Evolutionary conservation across 2,329 filamentous ascomycete genomes (phyloP), one percentile per base, ranked within the genome.

Genomic region (Shiraia sp.): DNA sequence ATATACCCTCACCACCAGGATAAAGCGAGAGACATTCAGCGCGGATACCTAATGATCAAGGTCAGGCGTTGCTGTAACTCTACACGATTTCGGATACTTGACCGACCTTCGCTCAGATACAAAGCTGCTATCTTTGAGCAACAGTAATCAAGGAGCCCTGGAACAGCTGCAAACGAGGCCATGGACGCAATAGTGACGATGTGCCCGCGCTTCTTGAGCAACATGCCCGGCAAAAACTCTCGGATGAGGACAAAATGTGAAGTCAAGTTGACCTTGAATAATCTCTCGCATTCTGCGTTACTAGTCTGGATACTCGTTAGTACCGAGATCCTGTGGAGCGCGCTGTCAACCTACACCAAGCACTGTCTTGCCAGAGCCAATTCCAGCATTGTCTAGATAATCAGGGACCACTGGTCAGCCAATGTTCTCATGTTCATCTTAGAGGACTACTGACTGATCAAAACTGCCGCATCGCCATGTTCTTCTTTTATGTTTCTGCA

Each of bases 321-420:
- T 39, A 13, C 36, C 36, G 24, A 9, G 15, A 19, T 13, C 16
- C 1, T 3, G n/a, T 24, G 8, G 13, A 8, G 2, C 10, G 10
- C 10, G 4, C 9, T 10, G 1, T 13, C 9, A n/a, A 19, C 36
- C 43, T 29, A 59, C 57, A 13, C 57, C 51, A 17, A 62, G 52
- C 2, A 60, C 32, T 0, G 52, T 50, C 43, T 55, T 54, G 1
- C 50, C 55, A 10, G 45, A 45, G 0, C 43, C 57, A 19, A 66
- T 58, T 2, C 62, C 62, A 13, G 62, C 62, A 30, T 66, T 66
- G 41, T 66, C n/a, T n/a, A n/a, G n/a, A n/a, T n/a, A n/a, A n/a
- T n/a, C n/a, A n/a, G n/a, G n/a, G n/a, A n/a, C n/a, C n/a, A n/a
- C n/a, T n/a, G n/a, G n/a, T n/a, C n/a, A n/a, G n/a, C n/a, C n/a